Evolutionary conservation across 768 basidiomycete species (phyloP).

Genomic region (Boletus tylopilopsis): DNA sequence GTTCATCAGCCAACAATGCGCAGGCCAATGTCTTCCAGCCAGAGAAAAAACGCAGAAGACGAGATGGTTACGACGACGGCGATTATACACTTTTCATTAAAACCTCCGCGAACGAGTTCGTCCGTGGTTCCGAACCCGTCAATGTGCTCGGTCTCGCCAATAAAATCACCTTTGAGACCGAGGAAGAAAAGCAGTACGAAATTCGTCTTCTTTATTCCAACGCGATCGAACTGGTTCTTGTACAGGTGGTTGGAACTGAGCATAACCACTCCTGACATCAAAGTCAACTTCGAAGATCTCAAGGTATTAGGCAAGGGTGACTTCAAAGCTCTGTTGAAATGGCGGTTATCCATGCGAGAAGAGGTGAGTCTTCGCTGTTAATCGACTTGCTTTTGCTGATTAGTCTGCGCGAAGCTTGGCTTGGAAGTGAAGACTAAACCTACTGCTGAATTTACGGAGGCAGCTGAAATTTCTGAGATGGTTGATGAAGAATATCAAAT

Average conservation of each 20-base stretch:
- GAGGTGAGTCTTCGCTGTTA: conserved; percentile 48
- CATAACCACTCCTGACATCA: conserved; percentile 75
- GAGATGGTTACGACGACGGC: conserved; percentile 94
- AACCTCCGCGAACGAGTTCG: conserved; percentile 64
- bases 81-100: conserved; percentile 87
- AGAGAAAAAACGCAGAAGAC: conserved; percentile 89
- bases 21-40: conserved; percentile 95
- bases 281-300: conserved; percentile 83
- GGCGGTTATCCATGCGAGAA: conserved; percentile 83
- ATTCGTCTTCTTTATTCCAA: conserved; percentile 3
- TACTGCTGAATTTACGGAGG: conserved; percentile 75
- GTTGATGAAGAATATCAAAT: conserved; percentile 89
- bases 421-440: conserved; percentile 74
- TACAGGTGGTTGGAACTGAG: conserved; percentile 68
- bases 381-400: conserved; percentile 4
- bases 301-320: conserved; percentile 98
- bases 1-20: conserved; percentile 58
- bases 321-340: conserved; percentile 90
- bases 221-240: conserved; percentile 3
- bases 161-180: conserved; percentile 70
- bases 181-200: conserved; percentile 78
- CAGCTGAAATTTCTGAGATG: conserved; percentile 58
- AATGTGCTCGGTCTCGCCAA: conserved; percentile 73
- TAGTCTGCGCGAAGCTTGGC: conserved; percentile 53
- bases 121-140: conserved; percentile 69